A percentile compares a stretch with the other conserved stretches of the same genome.
Conservation (phyloP, 192 early-diverging fungal genomes). For the Jimgerdemannia lactiflua region DNA sequence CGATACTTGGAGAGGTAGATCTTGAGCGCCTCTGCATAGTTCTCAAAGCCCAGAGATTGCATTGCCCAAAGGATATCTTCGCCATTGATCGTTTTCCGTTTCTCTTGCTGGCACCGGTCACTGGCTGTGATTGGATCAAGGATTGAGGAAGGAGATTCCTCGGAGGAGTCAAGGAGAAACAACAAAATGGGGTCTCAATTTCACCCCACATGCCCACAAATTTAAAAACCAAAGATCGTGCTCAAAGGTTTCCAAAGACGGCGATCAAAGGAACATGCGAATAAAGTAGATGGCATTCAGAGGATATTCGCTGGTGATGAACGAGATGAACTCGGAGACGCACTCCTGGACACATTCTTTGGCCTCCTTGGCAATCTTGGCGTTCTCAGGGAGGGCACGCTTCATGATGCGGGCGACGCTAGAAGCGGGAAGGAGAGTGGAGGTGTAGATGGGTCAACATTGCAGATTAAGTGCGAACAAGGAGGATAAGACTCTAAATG, state of each 20-base stretch:
- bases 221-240: background rate
- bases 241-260: conserved; percentile 3
- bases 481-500: background rate
- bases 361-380: conserved; percentile 98
- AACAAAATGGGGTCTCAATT: background rate
- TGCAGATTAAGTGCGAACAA: background rate
- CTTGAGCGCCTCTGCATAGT: conserved; percentile 89
- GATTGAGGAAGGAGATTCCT: conserved; percentile 6
- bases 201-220: background rate
- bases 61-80: conserved; percentile 99
- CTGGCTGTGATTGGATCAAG: conserved; percentile 54
- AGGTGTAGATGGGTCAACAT: background rate
- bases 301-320: conserved; percentile 94
- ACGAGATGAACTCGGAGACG: conserved; percentile 98
- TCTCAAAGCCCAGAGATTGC: conserved; percentile 97
- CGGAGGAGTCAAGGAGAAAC: conserved; percentile 11
- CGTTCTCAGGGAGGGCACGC: conserved; percentile 91
- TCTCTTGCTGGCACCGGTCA: conserved; percentile 92
- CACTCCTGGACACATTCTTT: conserved; percentile 97
- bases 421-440: background rate
- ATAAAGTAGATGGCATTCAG: conserved; percentile 14
- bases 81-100: conserved; percentile 97
- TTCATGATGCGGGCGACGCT: conserved; percentile 97
- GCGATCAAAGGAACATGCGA: background rate
- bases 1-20: conserved; percentile 88